These are phyloP conservation scores for Globisporangium viniferum DNA, from an alignment of 352 stramenopile genomes.

Conservation along the genomic window DNA sequence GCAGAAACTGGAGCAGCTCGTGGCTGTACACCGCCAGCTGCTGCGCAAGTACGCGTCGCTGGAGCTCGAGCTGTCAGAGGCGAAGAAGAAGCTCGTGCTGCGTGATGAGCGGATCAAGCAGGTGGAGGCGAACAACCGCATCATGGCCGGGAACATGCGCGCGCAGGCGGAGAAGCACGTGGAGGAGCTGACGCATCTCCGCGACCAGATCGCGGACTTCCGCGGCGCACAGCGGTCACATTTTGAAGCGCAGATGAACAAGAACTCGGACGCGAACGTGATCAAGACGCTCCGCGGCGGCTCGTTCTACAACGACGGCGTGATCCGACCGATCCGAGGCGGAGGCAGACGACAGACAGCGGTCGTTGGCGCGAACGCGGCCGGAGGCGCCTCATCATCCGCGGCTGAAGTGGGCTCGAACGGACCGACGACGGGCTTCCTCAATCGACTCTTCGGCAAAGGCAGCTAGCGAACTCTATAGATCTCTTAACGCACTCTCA, in stretches of 20 bases:
- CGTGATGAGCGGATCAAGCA: slow-evolving; percentile 90
- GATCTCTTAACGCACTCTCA: neutral
- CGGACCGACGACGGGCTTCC: slow-evolving; percentile 34
- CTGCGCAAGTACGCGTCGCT: slow-evolving; percentile 89
- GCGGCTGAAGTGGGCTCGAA: slow-evolving; percentile 6
- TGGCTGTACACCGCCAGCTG: slow-evolving; percentile 87
- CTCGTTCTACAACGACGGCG: slow-evolving; percentile 61
- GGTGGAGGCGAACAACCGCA: slow-evolving; percentile 85
- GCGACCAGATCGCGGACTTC: slow-evolving; percentile 84
- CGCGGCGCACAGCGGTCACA: slow-evolving; percentile 72
- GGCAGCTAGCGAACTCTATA: slow-evolving; percentile 13
- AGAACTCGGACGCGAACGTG: slow-evolving; percentile 30
- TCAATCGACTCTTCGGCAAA: slow-evolving; percentile 58
- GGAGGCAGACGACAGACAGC: slow-evolving; percentile 62
- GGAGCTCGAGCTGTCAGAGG: slow-evolving; percentile 84
- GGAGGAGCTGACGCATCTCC: slow-evolving; percentile 82
- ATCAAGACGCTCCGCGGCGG: slow-evolving; percentile 72
- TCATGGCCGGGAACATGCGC: slow-evolving; percentile 88
- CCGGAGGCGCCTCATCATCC: slow-evolving; percentile 5
- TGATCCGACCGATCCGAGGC: slow-evolving; percentile 74
- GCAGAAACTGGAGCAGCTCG: slow-evolving; percentile 89
- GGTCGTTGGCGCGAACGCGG: slow-evolving; percentile 20
- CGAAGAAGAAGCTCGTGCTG: slow-evolving; percentile 86
- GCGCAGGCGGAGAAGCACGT: slow-evolving; percentile 87
- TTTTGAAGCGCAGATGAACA: slow-evolving; percentile 67